phyloP scores from a whole-genome alignment of 2,329 filamentous ascomycete species.

The Scedosporium boydii region DNA sequence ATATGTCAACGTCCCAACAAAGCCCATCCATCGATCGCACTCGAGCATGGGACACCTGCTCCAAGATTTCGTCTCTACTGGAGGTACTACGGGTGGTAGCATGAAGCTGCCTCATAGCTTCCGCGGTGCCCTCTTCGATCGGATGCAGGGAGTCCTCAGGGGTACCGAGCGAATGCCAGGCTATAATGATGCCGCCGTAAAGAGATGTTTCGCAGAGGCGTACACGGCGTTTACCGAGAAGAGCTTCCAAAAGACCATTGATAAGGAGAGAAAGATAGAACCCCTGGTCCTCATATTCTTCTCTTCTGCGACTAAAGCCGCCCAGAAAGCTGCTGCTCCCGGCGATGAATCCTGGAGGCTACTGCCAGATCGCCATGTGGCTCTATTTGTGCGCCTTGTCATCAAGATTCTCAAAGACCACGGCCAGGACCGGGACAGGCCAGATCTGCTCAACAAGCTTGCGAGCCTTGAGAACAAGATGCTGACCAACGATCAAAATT shows the following conservation, averaged over 20 bases:
- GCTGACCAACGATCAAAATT: constrained; percentile 84
- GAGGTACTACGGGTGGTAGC: constrained; percentile 26
- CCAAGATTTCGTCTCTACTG: constrained; percentile 64
- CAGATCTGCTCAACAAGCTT: constrained; percentile 72
- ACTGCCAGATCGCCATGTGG: constrained; percentile 88
- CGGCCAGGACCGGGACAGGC: constrained; percentile 75
- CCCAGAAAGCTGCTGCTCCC: constrained; percentile 63
- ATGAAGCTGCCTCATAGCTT: constrained; percentile 51
- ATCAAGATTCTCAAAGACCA: constrained; percentile 71
- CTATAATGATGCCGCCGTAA: constrained; percentile 82
- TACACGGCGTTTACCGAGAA: constrained; percentile 88
- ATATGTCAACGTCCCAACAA: constrained; percentile 57
- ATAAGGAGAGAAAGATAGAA: constrained; percentile 88
- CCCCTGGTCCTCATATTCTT: constrained; percentile 94
- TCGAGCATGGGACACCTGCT: constrained; percentile 77
- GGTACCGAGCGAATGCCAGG: constrained; percentile 78
- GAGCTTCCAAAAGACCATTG: constrained; percentile 80
- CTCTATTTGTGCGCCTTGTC: constrained; percentile 84
- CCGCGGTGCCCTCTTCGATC: constrained; percentile 48
- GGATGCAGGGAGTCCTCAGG: constrained; percentile 70
- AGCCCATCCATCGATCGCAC: constrained; percentile 51
- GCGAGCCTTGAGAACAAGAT: constrained; percentile 85
- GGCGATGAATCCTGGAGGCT: constrained; percentile 86
- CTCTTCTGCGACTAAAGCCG: constrained; percentile 77
- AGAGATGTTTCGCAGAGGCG: constrained; percentile 89